These are phyloP conservation scores for Periconia sp. DNA, from an alignment of 2,329 filamentous ascomycete species.

Conservation along the genomic window DNA sequence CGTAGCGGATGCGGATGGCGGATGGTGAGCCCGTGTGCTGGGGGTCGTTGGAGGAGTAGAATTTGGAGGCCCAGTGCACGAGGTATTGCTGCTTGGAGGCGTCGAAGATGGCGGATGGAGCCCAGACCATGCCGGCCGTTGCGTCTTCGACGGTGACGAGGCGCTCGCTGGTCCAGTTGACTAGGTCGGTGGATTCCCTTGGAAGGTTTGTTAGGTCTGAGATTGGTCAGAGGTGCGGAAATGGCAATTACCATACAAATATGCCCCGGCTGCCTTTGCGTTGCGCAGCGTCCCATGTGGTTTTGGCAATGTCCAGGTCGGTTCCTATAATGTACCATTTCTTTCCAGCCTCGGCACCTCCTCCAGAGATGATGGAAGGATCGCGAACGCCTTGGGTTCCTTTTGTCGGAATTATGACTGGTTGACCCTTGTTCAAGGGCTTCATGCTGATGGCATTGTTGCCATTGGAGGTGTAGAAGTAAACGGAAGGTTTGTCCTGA, in stretches of 20 bases:
- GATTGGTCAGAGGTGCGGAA: too few relatives aligned
- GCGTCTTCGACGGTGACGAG: constrained; percentile 54
- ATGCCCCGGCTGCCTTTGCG: constrained; percentile 56
- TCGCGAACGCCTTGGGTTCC: constrained; percentile 58
- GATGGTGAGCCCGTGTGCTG: constrained; percentile 52
- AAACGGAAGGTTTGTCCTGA: constrained; percentile 53
- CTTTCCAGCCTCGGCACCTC: constrained; percentile 49
- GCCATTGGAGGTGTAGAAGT: constrained; percentile 57
- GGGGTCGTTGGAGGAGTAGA: constrained; percentile 52
- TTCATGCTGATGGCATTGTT: constrained; percentile 54
- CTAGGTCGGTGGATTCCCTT: constrained; percentile 52
- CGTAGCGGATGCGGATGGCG: constrained; percentile 53
- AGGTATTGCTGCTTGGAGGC: constrained; percentile 48
- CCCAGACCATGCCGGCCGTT: constrained; percentile 63
- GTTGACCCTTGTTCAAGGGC: constrained; percentile 52
- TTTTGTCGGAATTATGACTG: constrained; percentile 53
- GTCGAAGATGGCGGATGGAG: constrained; percentile 59
- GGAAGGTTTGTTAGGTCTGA: background rate
- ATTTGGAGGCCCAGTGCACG: constrained; percentile 53
- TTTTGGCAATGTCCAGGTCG: constrained; percentile 56
- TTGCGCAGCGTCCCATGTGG: constrained; percentile 56
- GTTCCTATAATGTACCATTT: constrained; percentile 61
- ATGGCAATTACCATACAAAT: constrained; percentile 49
- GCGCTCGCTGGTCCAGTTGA: constrained; percentile 53
- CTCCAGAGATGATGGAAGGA: constrained; percentile 53